These are phyloP conservation scores for Penicillium sp. DNA, from an alignment of 2,329 filamentous ascomycete genomes.

Conservation along the genomic window DNA sequence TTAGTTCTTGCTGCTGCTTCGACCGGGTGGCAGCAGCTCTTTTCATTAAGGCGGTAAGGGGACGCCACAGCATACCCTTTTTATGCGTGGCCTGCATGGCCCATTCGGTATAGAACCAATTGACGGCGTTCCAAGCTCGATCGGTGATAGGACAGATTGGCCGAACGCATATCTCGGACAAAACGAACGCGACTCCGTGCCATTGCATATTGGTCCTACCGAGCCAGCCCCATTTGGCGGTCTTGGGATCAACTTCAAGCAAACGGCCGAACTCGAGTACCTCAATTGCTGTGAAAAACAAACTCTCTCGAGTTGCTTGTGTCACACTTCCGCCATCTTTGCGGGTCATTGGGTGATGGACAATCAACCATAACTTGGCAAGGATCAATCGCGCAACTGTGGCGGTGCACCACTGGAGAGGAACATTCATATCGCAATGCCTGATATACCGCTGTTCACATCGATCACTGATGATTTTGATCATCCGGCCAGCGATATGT, in stretches of 20 bases:
- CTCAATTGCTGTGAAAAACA: conserved; percentile 71
- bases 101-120: conserved; percentile 45
- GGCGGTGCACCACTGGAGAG: conserved; percentile 66
- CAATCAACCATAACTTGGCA: conserved; percentile 73
- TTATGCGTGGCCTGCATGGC: conserved; percentile 39
- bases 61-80: conserved; percentile 62
- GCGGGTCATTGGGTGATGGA: conserved; percentile 71
- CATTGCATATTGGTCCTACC: conserved; percentile 65
- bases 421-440: conserved; percentile 52
- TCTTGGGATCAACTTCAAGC: conserved; percentile 62
- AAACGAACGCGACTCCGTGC: conserved; percentile 62
- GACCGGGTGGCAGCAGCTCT: conserved; percentile 57
- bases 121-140: conserved; percentile 60
- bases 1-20: conserved; percentile 44
- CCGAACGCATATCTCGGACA: conserved; percentile 59
- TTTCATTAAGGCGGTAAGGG: conserved; percentile 59
- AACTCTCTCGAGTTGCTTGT: conserved; percentile 63
- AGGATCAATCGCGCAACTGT: conserved; percentile 70
- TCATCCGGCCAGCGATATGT: conserved; percentile 45
- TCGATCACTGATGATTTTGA: conserved; percentile 55
- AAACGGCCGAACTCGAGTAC: conserved; percentile 70
- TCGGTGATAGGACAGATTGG: conserved; percentile 59
- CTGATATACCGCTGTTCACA: conserved; percentile 57
- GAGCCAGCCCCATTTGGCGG: conserved; percentile 64
- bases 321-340: conserved; percentile 57